phyloP scores from a whole-genome alignment of 2,329 filamentous ascomycete species.

The Aspergillus neoniger region DNA sequence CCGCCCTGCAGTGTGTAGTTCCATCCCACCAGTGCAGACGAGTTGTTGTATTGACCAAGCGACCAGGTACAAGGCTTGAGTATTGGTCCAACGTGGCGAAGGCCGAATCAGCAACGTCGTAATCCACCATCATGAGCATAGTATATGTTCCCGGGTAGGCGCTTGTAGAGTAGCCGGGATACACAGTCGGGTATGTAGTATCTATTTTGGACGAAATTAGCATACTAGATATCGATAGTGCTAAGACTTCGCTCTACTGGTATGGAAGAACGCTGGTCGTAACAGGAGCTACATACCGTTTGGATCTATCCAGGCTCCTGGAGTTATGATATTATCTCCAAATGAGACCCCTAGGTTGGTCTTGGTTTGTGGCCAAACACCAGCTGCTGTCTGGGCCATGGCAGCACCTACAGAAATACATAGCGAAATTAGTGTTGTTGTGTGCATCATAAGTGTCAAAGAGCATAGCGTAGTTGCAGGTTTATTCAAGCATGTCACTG shows the following conservation, averaged over 20 bases:
- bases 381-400: background rate
- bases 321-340: background rate
- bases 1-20: background rate
- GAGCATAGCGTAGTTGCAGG: background rate
- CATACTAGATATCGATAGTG: background rate
- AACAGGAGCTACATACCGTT: background rate
- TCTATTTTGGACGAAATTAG: background rate
- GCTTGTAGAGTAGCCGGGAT: background rate
- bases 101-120: background rate
- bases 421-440: background rate
- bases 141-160: background rate
- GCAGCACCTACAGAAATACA: background rate
- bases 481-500: background rate
- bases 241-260: no score
- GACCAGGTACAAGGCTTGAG: background rate
- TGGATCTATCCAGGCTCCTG: background rate
- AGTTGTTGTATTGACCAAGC: background rate
- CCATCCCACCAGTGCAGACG: slow-evolving; percentile 2
- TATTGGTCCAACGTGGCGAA: background rate
- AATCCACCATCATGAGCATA: background rate
- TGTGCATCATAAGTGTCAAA: background rate
- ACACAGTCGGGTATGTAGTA: background rate
- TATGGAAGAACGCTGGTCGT: no score
- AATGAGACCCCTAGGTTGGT: background rate
- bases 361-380: background rate